These are phyloP conservation scores for Cunninghamia lanceolata DNA, from an alignment of 75 land plant species.

Conservation along the genomic window DNA sequence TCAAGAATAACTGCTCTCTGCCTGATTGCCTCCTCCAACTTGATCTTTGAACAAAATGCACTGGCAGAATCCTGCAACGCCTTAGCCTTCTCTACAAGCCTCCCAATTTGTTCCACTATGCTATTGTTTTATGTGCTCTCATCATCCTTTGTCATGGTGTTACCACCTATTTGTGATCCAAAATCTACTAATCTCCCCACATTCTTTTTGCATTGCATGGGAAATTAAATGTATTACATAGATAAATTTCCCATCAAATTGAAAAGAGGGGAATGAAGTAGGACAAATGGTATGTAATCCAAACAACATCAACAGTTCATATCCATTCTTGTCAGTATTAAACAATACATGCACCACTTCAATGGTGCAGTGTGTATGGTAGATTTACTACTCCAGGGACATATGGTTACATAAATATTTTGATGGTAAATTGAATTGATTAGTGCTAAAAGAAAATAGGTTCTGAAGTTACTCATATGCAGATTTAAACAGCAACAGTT, in stretches of 20 bases:
- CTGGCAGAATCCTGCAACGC: conserved; percentile 67
- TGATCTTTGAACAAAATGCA: conserved; percentile 36
- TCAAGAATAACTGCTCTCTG: conserved; percentile 43
- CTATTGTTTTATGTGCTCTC: background rate
- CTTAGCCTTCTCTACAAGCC: conserved; percentile 53
- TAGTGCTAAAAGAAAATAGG: background rate
- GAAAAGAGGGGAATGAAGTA: too few relatives aligned
- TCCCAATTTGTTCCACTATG: conserved; percentile 32
- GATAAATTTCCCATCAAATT: too few relatives aligned
- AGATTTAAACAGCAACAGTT: background rate
- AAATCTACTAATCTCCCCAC: background rate
- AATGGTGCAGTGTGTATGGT: background rate
- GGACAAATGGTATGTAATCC: too few relatives aligned
- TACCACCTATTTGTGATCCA: background rate
- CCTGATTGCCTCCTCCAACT: conserved; percentile 48
- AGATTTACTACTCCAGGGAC: too few relatives aligned
- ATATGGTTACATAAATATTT: background rate
- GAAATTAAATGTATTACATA: too few relatives aligned
- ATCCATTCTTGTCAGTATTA: background rate
- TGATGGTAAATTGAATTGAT: background rate
- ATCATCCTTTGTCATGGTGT: background rate
- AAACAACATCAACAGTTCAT: too few relatives aligned
- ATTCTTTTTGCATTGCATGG: too few relatives aligned
- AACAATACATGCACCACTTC: background rate
- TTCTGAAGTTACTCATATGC: background rate